These are phyloP conservation scores for Penicillium sp. DNA, from an alignment of 2,329 filamentous ascomycete species.

Conservation along the genomic window DNA sequence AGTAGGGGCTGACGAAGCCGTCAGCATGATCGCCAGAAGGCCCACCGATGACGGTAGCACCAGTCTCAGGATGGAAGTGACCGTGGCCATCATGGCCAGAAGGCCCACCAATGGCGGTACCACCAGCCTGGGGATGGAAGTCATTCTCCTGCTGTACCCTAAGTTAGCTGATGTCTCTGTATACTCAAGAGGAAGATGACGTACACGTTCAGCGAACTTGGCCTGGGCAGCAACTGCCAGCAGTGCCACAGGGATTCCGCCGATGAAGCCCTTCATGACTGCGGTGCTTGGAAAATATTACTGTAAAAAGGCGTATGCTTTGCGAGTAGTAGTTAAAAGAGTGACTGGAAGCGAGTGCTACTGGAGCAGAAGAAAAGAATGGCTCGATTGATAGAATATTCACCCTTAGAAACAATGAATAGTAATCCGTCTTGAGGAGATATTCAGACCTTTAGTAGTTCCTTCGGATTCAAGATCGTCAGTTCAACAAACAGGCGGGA, in stretches of 20 bases:
- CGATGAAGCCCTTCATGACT: constrained; percentile 32
- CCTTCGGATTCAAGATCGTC: constrained; percentile 14
- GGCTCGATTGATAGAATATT: constrained; percentile 10
- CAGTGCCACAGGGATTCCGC: constrained; percentile 30
- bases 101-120: constrained; percentile 14
- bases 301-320: constrained; percentile 4
- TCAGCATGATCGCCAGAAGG: constrained; percentile 15
- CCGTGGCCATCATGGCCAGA: too few species aligned
- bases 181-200: neutral
- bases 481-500: constrained; percentile 7
- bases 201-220: constrained; percentile 17
- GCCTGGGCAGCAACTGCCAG: constrained; percentile 27
- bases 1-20: constrained; percentile 10
- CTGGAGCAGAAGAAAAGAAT: constrained; percentile 16
- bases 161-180: neutral
- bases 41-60: constrained; percentile 14
- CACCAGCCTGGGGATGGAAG: constrained; percentile 6
- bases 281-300: constrained; percentile 6
- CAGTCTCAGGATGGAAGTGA: neutral
- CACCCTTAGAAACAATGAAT: constrained; percentile 4
- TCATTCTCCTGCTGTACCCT: constrained; percentile 5
- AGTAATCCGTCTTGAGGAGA: neutral
- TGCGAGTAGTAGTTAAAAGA: constrained; percentile 12
- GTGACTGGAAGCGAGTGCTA: constrained; percentile 13
- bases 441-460: constrained; percentile 19